Base-by-base conservation (phyloP, 2,329 filamentous ascomycete genomes). In the Colletotrichum sp. region DNA sequence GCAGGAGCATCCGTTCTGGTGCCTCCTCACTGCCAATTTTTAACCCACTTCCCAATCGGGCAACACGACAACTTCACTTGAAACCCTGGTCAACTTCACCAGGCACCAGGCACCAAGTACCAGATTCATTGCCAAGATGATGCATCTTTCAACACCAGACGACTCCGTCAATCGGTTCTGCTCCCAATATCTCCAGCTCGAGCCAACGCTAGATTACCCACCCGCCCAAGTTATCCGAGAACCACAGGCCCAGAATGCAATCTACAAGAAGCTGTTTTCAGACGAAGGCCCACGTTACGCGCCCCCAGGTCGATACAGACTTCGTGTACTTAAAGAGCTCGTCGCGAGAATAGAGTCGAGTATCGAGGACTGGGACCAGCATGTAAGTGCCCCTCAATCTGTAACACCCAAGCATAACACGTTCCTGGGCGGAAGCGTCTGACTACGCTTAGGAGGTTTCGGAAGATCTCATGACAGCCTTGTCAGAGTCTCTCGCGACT, bases 341-440 rank as follows among this genome's bases (percentile, higher is more conserved):
- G 86, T 95, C 15, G 85, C 88, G 9, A 90, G 88, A 72, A 92
- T 98, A 68, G 95, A 98, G 83, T 86, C 88, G 34, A 91, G 93
- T 39, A 95, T 98, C 64, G 88, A 91, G 73, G 92, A 98, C 83
- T 96, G 95, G 84, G 94, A 98, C 79, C 89, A 95, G 88, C 92
- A 98, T 93, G 96, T 98, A 93, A 88, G 94, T 87, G 43, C 13
- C 65, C 28, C 43, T 32, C 15, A 28, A 66, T 22, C 22, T 66
- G 58, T 56, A 61, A 56, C 67, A 43, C 56, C 18, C 18, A 61
- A 55, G 22, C 67, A 70, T 75, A 74, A 22, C 16, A 39, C 27
- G n/a, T 28, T 36, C 25, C 48, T 16, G 30, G n/a, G 28, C 60
- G 62, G 13, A 15, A 10, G 28, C 7, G 25, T 70, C 58, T 68